phyloP scores from a whole-genome alignment of 2,329 filamentous ascomycete genomes.

The Colletotrichum acutatum region DNA sequence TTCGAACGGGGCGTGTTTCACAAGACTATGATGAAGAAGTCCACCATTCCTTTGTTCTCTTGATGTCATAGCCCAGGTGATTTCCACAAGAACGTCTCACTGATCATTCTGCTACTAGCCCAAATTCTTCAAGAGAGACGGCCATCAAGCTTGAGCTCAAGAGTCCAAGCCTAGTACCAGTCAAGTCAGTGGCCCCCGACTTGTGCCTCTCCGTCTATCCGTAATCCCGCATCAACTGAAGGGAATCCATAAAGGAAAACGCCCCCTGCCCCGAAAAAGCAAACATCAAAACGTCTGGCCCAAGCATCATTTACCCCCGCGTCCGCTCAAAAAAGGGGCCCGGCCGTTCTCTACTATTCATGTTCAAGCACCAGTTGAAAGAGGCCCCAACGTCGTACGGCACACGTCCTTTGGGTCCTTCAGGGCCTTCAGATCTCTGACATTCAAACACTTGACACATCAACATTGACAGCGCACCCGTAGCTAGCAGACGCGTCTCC shows the following conservation, averaged over 20 bases:
- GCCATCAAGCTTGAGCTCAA: background rate
- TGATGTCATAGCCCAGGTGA: background rate
- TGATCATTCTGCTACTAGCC: background rate
- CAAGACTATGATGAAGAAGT: too few species aligned
- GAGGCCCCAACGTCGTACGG: background rate
- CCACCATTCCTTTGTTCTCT: background rate
- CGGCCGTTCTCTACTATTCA: background rate
- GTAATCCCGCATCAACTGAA: background rate
- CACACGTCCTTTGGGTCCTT: background rate
- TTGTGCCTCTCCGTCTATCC: background rate
- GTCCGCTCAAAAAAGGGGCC: background rate
- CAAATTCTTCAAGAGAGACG: too few species aligned
- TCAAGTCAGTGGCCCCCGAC: background rate
- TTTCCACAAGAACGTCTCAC: background rate
- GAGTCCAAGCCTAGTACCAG: background rate
- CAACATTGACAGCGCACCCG: background rate
- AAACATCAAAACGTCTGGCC: background rate
- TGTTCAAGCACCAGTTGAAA: background rate
- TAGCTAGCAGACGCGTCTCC: too few species aligned
- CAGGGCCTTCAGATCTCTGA: background rate
- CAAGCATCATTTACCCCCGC: too few species aligned
- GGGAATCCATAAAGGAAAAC: background rate
- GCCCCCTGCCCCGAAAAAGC: background rate
- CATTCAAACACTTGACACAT: background rate
- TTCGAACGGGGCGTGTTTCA: too few species aligned